Percentiles rank a stretch among this genome's conserved stretches.
Evolutionary conservation across 2,329 filamentous ascomycete genomes (phyloP).

Genomic region (Seiridium unicorne): DNA sequence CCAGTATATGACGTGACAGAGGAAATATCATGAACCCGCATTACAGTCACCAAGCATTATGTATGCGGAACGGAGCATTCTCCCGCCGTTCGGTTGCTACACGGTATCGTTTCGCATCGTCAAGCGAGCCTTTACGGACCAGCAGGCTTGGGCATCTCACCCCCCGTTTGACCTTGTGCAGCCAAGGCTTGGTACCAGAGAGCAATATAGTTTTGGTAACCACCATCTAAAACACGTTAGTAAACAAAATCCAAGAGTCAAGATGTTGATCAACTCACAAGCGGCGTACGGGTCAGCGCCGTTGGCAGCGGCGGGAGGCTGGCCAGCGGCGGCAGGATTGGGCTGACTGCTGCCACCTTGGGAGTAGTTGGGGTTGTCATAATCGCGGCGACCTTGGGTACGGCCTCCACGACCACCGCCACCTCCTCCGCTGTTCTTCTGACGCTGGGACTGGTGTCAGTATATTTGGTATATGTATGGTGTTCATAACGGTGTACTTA

Average conservation of each 20-base stretch:
- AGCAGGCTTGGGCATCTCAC: slow-evolving; percentile 36
- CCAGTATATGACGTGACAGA: not conserved
- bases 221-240: slow-evolving; percentile 59
- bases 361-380: slow-evolving; percentile 52
- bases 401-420: slow-evolving; percentile 43
- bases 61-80: not conserved
- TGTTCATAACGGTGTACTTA: slow-evolving; percentile 43
- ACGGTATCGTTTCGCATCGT: not conserved
- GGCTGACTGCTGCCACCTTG: slow-evolving; percentile 41
- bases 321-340: slow-evolving; percentile 35
- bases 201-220: slow-evolving; percentile 76
- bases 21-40: not conserved
- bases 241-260: not conserved
- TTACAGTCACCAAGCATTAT: not conserved
- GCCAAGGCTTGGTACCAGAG: slow-evolving; percentile 76
- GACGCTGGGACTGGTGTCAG: slow-evolving; percentile 40
- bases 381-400: slow-evolving; percentile 46
- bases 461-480: not conserved
- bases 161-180: slow-evolving; percentile 42
- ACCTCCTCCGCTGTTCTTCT: slow-evolving; percentile 51
- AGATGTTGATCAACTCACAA: slow-evolving; percentile 49
- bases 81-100: not conserved
- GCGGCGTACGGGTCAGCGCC: slow-evolving; percentile 71
- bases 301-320: slow-evolving; percentile 40
- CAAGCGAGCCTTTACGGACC: slow-evolving; percentile 28